Evolutionary conservation across 352 stramenopile genomes (phyloP).

Genomic region (Phytopythium mirpurense): DNA sequence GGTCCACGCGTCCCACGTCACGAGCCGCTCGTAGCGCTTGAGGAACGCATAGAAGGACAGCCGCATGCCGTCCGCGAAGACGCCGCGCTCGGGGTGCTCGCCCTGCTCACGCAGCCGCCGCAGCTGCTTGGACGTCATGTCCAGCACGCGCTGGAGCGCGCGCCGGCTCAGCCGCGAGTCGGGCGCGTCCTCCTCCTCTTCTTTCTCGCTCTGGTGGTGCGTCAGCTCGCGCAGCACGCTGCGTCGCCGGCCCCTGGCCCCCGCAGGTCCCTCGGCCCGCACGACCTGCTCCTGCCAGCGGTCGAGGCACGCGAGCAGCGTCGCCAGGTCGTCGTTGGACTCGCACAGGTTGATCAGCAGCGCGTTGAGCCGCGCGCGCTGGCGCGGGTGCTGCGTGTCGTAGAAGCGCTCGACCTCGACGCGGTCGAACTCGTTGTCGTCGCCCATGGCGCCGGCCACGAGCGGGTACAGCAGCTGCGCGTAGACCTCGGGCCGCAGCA

Average conservation of each 20-base stretch:
- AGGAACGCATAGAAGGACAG: slow-evolving; percentile 57
- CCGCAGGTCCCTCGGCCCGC: neutral
- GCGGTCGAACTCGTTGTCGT: slow-evolving; percentile 36
- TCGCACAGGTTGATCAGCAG: slow-evolving; percentile 68
- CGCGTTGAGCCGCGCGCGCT: slow-evolving; percentile 37
- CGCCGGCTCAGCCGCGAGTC: slow-evolving; percentile 32
- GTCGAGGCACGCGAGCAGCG: slow-evolving; percentile 53
- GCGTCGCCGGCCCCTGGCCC: neutral
- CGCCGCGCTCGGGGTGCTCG: slow-evolving; percentile 9
- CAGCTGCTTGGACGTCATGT: slow-evolving; percentile 53
- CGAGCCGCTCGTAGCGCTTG: slow-evolving; percentile 38
- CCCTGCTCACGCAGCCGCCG: slow-evolving; percentile 22
- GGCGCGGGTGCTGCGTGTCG: slow-evolving; percentile 34
- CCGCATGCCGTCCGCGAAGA: slow-evolving; percentile 38
- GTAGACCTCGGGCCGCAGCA: slow-evolving; percentile 50
- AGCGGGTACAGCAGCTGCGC: slow-evolving; percentile 63
- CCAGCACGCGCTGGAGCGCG: slow-evolving; percentile 44
- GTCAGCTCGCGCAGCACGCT: neutral
- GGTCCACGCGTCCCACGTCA: slow-evolving; percentile 49
- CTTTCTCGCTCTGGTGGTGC: too few species aligned
- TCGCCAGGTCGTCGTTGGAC: slow-evolving; percentile 54
- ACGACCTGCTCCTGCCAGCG: slow-evolving; percentile 40
- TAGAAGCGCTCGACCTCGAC: slow-evolving; percentile 58
- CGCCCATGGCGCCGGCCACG: slow-evolving; percentile 23
- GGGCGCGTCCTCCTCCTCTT: slow-evolving; percentile 8